A percentile compares a stretch with the other conserved stretches of the same genome.
These are phyloP conservation scores for Eragrostis nindensis DNA, from an alignment of 176 grass and related monocot genomes.

Conservation along the genomic window DNA sequence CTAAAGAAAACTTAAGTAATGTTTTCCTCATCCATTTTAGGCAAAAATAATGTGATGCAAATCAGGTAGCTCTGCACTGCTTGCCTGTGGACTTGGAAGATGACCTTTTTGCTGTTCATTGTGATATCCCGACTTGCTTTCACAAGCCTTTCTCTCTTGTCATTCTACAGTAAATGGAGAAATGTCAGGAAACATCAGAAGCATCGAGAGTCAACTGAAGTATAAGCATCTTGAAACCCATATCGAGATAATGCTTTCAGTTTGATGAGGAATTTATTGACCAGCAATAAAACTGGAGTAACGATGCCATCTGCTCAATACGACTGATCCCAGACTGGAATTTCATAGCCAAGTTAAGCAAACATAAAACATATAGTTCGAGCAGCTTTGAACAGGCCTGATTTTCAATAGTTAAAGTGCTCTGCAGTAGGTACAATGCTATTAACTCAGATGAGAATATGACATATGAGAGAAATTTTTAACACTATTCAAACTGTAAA, in stretches of 20 bases:
- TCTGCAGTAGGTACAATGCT: not conserved
- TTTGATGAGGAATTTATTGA: not conserved
- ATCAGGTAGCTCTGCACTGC: conserved; percentile 4
- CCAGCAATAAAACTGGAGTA: not conserved
- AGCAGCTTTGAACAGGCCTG: conserved; percentile 1
- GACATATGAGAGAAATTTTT: not conserved
- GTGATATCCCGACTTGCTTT: conserved; percentile 98
- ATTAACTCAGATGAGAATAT: conserved; percentile 16
- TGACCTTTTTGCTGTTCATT: conserved; percentile 99
- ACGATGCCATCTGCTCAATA: not conserved
- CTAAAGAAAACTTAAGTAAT: not conserved
- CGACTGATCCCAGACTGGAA: not conserved
- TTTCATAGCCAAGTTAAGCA: not conserved
- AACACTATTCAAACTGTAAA: not conserved
- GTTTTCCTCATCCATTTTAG: not conserved
- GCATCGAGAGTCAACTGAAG: not conserved
- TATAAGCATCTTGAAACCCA: not conserved
- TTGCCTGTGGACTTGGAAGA: conserved; percentile 98
- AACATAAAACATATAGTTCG: conserved; percentile 17
- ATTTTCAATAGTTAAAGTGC: not conserved
- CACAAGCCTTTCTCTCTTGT: conserved; percentile 95
- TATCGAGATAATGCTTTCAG: not conserved
- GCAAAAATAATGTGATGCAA: not conserved
- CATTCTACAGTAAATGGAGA: conserved; percentile 67
- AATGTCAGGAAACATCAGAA: conserved; percentile 12